phyloP scores from a whole-genome alignment of 1,284 basidiomycete genomes.

The Neolentinus lepideus region DNA sequence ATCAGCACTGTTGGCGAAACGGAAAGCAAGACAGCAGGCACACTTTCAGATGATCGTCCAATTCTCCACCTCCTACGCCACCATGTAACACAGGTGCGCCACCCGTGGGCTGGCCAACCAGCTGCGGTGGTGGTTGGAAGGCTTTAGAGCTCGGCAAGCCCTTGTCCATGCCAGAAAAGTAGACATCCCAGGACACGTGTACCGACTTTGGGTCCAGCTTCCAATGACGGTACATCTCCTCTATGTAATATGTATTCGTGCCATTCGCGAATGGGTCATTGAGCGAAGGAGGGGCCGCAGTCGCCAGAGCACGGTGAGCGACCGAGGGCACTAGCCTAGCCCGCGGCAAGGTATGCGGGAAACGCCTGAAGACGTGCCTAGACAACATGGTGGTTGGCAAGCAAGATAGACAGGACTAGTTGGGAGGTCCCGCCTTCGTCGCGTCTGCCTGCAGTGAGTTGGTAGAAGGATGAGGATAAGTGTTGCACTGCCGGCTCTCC shows the following conservation, averaged over 20 bases:
- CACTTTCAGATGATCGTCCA: conserved; percentile 95
- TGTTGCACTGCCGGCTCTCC: neutral
- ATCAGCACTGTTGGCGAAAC: conserved; percentile 4
- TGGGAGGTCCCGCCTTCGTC: neutral
- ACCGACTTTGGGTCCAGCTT: conserved; percentile 88
- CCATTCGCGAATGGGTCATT: conserved; percentile 85
- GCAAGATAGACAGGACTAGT: neutral
- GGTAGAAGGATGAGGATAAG: neutral
- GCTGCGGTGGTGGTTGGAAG: conserved; percentile 77
- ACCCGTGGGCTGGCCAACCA: conserved; percentile 64
- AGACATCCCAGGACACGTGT: conserved; percentile 92
- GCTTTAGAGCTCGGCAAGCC: conserved; percentile 81
- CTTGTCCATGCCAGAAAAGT: conserved; percentile 91
- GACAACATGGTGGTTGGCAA: conserved; percentile 8
- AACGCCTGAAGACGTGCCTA: conserved; percentile 10
- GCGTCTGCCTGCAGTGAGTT: neutral
- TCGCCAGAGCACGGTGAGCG: conserved; percentile 33
- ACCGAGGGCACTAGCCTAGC: neutral
- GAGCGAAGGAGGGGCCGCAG: conserved; percentile 51
- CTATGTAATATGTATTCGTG: conserved; percentile 91
- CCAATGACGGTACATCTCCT: conserved; percentile 94
- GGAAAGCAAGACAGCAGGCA: conserved; percentile 11
- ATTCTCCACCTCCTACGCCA: conserved; percentile 55
- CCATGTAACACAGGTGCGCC: conserved; percentile 81
- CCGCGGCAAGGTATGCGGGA: conserved; percentile 3